Conservation (phyloP, 2,329 filamentous ascomycete species). For the Macrophomina phaseolina region DNA sequence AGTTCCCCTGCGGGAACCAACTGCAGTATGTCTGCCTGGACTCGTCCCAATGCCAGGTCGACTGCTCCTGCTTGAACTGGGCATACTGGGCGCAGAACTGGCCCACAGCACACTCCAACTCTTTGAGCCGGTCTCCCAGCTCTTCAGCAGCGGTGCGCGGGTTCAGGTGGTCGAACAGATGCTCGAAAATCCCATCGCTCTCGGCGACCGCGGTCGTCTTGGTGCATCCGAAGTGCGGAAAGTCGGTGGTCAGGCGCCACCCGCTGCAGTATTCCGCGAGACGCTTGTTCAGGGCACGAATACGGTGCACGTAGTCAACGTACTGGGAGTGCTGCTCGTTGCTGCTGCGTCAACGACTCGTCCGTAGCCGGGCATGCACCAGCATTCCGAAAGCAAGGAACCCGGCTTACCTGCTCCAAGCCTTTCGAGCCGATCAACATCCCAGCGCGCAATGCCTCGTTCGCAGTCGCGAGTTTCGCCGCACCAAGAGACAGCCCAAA, state of each 20-base stretch:
- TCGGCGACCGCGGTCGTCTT: not conserved
- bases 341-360: too few species aligned
- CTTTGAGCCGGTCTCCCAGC: too few species aligned
- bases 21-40: not conserved
- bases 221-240: not conserved
- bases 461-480: not conserved
- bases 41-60: not conserved
- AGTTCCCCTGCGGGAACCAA: not conserved
- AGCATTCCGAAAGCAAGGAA: too few species aligned
- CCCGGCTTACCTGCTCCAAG: too few species aligned
- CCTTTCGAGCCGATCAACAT: not conserved
- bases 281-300: not conserved
- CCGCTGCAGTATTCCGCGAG: not conserved
- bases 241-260: not conserved
- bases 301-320: not conserved
- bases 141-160: too few species aligned
- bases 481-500: not conserved
- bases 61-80: not conserved
- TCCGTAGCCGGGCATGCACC: too few species aligned
- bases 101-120: not conserved
- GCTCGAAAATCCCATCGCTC: not conserved
- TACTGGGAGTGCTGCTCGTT: not conserved
- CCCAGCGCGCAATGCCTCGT: not conserved
- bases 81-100: not conserved
- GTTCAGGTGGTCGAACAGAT: not conserved